phyloP scores from a whole-genome alignment of 768 basidiomycete genomes.

The Hypholoma sublateritium region DNA sequence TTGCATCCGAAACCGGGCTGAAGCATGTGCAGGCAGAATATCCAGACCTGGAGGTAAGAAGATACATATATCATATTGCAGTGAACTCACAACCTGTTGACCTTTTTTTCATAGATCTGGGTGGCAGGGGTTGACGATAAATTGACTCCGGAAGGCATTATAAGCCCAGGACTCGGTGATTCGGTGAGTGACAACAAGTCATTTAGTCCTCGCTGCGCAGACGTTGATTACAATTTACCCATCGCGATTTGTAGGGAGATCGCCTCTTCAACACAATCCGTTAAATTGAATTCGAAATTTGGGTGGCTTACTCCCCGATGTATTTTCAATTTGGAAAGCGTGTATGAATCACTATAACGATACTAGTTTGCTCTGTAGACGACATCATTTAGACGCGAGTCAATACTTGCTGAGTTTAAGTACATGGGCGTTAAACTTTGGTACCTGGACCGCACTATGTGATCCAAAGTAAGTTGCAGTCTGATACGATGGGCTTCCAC shows the following conservation, averaged over 20 bases:
- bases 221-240: constrained; percentile 2
- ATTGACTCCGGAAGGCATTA: constrained; percentile 74
- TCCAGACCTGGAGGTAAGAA: constrained; percentile 77
- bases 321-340: no score
- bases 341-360: no score
- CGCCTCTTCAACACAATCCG: constrained; percentile 78
- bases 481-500: no score
- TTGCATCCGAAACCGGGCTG: constrained; percentile 78
- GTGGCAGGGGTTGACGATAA: constrained; percentile 76
- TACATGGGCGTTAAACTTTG: no score
- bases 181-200: constrained; percentile 53
- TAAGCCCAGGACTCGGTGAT: constrained; percentile 91
- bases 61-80: neutral
- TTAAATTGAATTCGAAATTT: constrained; percentile 13
- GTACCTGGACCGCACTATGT: no score
- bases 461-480: no score
- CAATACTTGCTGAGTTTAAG: no score
- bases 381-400: no score
- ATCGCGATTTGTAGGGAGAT: constrained; percentile 62
- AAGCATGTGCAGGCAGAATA: constrained; percentile 59
- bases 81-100: neutral
- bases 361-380: no score
- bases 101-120: constrained; percentile 62
- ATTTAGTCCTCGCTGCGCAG: neutral
- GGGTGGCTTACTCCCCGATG: neutral